Percentiles rank a stretch among this genome's conserved stretches.
These are phyloP conservation scores for Globisporangium rhizosaccharum DNA, from an alignment of 352 stramenopile species.

Conservation along the genomic window DNA sequence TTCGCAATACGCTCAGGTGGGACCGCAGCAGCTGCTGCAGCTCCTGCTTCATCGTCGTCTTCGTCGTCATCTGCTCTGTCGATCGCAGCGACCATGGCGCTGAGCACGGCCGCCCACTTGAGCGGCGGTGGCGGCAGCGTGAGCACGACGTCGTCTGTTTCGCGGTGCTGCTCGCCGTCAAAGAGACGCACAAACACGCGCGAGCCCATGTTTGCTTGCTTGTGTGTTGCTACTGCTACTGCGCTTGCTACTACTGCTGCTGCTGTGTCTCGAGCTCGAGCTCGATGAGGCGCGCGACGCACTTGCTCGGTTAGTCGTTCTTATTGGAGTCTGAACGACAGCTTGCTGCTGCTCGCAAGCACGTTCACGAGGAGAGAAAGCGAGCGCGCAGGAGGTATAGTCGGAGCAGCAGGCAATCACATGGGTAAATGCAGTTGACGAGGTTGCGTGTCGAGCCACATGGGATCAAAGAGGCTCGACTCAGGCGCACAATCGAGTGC, in stretches of 20 bases:
- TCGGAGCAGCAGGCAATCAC: background rate
- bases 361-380: too few relatives aligned
- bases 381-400: too few relatives aligned
- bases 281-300: background rate
- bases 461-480: background rate
- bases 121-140: constrained; percentile 59
- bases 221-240: background rate
- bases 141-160: constrained; percentile 63
- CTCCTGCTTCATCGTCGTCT: constrained; percentile 25
- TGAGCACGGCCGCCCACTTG: constrained; percentile 59
- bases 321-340: too few relatives aligned
- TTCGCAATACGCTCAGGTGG: constrained; percentile 22
- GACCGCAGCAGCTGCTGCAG: constrained; percentile 3
- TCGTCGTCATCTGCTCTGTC: constrained; percentile 41
- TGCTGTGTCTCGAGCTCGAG: background rate
- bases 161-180: constrained; percentile 36
- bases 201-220: constrained; percentile 25
- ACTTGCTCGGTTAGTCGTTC: background rate
- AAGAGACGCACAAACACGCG: constrained; percentile 80
- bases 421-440: background rate
- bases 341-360: too few relatives aligned
- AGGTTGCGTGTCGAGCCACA: background rate
- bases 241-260: background rate
- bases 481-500: background rate
- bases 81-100: constrained; percentile 56